Conservation (phyloP, 768 basidiomycete genomes). For the Lactifluus subvellereus region DNA sequence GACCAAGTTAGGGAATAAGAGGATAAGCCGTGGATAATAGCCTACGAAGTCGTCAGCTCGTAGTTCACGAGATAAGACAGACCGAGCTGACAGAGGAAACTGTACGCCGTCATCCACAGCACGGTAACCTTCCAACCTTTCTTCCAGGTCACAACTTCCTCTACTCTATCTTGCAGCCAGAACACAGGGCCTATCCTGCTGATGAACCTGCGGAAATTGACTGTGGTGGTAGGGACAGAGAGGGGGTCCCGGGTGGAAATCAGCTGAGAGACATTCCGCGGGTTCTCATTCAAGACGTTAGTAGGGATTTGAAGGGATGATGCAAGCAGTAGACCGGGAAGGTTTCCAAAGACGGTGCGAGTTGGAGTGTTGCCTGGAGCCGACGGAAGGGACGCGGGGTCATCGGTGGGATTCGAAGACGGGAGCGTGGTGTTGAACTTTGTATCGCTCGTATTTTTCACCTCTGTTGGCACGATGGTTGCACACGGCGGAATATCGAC, state of each 20-base stretch:
- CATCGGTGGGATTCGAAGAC: neutral
- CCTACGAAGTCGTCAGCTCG: slow-evolving; percentile 39
- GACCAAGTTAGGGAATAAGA: slow-evolving; percentile 61
- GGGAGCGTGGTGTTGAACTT: slow-evolving; percentile 13
- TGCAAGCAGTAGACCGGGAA: slow-evolving; percentile 18
- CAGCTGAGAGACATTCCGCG: slow-evolving; percentile 33
- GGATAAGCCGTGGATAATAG: slow-evolving; percentile 64
- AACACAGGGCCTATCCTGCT: slow-evolving; percentile 72
- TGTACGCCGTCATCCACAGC: slow-evolving; percentile 71
- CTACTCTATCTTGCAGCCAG: slow-evolving; percentile 84
- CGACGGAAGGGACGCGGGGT: neutral
- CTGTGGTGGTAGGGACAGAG: slow-evolving; percentile 69
- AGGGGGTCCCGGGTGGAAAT: slow-evolving; percentile 62
- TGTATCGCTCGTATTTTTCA: neutral
- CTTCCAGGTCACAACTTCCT: slow-evolving; percentile 82
- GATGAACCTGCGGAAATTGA: slow-evolving; percentile 79
- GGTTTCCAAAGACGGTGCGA: slow-evolving; percentile 19
- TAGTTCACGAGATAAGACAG: neutral
- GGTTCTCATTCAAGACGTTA: slow-evolving; percentile 4
- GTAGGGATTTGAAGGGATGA: slow-evolving; percentile 23
- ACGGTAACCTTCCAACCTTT: slow-evolving; percentile 65
- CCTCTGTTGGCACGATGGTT: slow-evolving; percentile 1
- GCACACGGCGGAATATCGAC: slow-evolving; percentile 23
- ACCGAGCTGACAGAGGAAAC: slow-evolving; percentile 64
- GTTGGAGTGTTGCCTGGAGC: slow-evolving; percentile 3